phyloP scores from a whole-genome alignment of 257 asterid genomes.

The Rhazya stricta region DNA sequence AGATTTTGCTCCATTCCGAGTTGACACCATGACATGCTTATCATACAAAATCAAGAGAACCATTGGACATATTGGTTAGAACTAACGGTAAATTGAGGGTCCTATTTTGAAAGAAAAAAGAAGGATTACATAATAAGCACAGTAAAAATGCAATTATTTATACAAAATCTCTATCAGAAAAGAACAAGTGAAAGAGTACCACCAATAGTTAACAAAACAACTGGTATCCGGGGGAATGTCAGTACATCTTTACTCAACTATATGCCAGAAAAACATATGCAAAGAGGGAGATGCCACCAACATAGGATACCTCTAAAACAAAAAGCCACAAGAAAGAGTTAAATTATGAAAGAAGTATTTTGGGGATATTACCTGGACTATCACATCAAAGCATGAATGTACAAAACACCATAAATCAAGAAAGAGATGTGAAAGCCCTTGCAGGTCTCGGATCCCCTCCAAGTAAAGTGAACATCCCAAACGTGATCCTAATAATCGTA shows the following conservation, averaged over 20 bases:
- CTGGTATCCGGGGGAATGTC: neutral
- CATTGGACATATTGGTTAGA: neutral
- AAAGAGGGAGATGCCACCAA: neutral
- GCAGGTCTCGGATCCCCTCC: conserved; percentile 98
- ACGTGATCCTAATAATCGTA: conserved; percentile 78
- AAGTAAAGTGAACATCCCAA: conserved; percentile 70
- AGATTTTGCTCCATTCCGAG: neutral
- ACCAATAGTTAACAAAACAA: neutral
- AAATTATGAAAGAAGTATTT: neutral
- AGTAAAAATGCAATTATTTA: neutral
- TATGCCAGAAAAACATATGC: neutral
- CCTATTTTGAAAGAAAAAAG: neutral
- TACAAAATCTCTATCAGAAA: neutral
- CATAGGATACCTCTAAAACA: neutral
- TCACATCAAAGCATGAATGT: conserved; percentile 92
- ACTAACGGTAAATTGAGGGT: too few relatives aligned
- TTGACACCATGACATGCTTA: neutral
- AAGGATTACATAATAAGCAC: neutral
- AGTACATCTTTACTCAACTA: neutral
- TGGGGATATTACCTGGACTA: conserved; percentile 56
- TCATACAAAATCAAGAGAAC: neutral
- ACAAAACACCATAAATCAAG: conserved; percentile 82
- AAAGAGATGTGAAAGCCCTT: conserved; percentile 90
- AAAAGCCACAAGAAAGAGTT: neutral
- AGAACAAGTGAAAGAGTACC: neutral